Conservation (phyloP, 345 rosid species). For the Luvunga scandens region DNA sequence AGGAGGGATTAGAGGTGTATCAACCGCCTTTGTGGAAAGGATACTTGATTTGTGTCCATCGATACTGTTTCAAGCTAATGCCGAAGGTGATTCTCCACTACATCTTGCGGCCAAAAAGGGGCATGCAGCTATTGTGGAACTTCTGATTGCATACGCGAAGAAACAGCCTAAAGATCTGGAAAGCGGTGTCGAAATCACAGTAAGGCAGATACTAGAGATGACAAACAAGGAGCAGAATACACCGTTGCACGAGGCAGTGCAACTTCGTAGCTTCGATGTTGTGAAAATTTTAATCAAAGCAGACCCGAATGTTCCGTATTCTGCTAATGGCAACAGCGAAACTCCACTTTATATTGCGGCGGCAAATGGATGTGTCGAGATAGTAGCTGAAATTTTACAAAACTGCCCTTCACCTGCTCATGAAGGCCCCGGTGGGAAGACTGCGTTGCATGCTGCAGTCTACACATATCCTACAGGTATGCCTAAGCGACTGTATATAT, state of each 20-base stretch:
- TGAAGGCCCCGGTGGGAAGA: background rate
- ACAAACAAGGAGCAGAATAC: background rate
- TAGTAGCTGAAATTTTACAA: no score
- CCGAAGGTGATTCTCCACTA: background rate
- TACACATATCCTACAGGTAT: no score
- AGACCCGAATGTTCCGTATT: background rate
- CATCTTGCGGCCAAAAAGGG: background rate
- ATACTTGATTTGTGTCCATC: background rate
- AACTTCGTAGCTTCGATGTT: no score
- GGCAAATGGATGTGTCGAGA: background rate
- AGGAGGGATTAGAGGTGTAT: accelerated
- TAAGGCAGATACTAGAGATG: background rate
- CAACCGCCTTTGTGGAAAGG: background rate
- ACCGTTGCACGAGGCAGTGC: background rate
- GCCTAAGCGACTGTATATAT: no score
- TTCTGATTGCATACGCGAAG: background rate
- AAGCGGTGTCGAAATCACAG: no score
- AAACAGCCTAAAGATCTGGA: background rate
- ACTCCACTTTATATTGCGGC: background rate
- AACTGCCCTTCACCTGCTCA: background rate
- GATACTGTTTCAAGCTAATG: background rate
- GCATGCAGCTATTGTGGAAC: background rate
- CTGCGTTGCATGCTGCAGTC: background rate
- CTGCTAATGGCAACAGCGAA: background rate
- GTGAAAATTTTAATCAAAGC: background rate